These are phyloP conservation scores for Nemania sp. DNA, from an alignment of 2,329 filamentous ascomycete genomes.

Conservation along the genomic window DNA sequence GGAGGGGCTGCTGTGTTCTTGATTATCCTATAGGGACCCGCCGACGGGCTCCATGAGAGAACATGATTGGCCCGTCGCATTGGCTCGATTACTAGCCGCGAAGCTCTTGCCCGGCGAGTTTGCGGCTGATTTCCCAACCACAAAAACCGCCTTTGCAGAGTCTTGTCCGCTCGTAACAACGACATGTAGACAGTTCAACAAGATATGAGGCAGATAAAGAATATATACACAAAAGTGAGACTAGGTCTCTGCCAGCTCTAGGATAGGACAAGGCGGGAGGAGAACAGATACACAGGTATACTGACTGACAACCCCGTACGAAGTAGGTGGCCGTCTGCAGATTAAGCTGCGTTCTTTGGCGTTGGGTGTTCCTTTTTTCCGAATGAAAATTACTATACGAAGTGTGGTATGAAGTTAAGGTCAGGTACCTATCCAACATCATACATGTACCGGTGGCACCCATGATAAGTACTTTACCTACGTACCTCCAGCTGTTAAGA, in stretches of 20 bases:
- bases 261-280: background rate
- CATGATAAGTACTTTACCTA: too few relatives aligned
- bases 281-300: background rate
- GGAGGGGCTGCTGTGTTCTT: conserved; percentile 37
- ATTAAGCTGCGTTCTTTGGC: too few relatives aligned
- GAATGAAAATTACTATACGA: too few relatives aligned
- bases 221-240: background rate
- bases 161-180: conserved; percentile 24
- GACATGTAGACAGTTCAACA: conserved; percentile 4
- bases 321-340: too few relatives aligned
- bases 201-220: background rate
- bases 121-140: conserved; percentile 25
- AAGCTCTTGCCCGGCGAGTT: conserved; percentile 16
- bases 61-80: conserved; percentile 39
- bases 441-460: too few relatives aligned
- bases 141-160: conserved; percentile 24
- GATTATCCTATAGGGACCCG: conserved; percentile 30
- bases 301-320: too few relatives aligned
- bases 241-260: background rate
- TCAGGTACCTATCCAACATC: too few relatives aligned
- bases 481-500: too few relatives aligned
- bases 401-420: too few relatives aligned
- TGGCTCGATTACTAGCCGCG: conserved; percentile 15
- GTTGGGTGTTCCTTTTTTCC: too few relatives aligned
- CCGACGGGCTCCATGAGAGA: conserved; percentile 33